Evolutionary conservation across 106 monocot species (phyloP).

Genomic region (Vanilla planifolia): DNA sequence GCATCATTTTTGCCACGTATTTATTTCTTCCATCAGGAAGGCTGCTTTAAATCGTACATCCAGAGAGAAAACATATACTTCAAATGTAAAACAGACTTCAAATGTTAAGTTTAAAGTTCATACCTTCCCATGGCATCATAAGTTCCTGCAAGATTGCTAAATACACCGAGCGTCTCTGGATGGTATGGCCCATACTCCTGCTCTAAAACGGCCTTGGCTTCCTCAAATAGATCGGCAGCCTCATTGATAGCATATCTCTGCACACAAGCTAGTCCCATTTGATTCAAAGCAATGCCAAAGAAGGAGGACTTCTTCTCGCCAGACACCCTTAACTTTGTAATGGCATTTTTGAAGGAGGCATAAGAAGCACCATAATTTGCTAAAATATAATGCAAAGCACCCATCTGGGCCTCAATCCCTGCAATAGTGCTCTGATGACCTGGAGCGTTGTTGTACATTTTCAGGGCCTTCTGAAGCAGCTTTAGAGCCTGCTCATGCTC

Average conservation of each 20-base stretch:
- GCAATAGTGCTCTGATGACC: conserved; percentile 81
- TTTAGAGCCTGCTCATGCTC: conserved; percentile 78
- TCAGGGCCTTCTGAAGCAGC: conserved; percentile 74
- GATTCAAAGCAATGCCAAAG: conserved; percentile 86
- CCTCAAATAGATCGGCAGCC: conserved; percentile 79
- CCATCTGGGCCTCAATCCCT: conserved; percentile 91
- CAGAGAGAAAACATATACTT: too few relatives aligned
- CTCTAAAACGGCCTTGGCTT: conserved; percentile 64
- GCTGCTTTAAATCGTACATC: too few relatives aligned
- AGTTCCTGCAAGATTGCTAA: conserved; percentile 89
- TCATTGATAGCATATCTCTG: conserved; percentile 70
- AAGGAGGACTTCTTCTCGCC: conserved; percentile 89
- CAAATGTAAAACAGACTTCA: too few relatives aligned
- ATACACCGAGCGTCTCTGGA: conserved; percentile 86
- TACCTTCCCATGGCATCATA: conserved; percentile 99
- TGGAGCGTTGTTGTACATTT: conserved; percentile 58
- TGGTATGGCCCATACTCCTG: conserved; percentile 81
- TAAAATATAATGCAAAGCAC: conserved; percentile 67
- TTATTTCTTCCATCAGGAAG: too few relatives aligned
- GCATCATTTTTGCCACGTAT: too few relatives aligned
- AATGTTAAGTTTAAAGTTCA: not conserved
- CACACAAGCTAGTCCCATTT: conserved; percentile 83
- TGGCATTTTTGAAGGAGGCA: conserved; percentile 44
- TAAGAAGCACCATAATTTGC: conserved; percentile 71
- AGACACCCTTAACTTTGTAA: conserved; percentile 54